Evolutionary conservation across 148 eudicot genomes (phyloP).

Genomic region (Euryodendron excelsum): DNA sequence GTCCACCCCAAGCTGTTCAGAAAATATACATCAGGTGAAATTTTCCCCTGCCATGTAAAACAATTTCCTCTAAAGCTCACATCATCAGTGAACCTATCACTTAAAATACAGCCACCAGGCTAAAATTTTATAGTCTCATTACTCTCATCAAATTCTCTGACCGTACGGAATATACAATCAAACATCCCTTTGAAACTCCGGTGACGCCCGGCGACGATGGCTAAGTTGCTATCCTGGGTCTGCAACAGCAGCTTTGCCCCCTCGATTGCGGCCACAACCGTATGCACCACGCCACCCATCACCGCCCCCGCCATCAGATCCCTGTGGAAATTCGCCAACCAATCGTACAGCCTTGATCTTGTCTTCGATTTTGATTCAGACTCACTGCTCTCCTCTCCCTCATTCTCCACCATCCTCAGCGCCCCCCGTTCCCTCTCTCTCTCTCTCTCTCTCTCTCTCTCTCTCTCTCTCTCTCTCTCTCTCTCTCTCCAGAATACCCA

Average conservation of each 20-base stretch:
- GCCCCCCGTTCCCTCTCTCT: constrained; percentile 12
- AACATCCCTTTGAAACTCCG: constrained; percentile 85
- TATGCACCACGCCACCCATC: constrained; percentile 91
- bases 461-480: too few relatives aligned
- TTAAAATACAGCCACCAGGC: too few relatives aligned
- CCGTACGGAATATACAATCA: constrained; percentile 66
- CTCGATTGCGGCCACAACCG: constrained; percentile 95
- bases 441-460: constrained; percentile 13
- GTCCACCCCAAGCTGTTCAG: too few relatives aligned
- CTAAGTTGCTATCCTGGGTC: constrained; percentile 88
- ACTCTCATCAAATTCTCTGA: too few relatives aligned
- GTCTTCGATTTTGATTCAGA: background rate
- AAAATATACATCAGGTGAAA: too few relatives aligned
- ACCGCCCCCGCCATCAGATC: constrained; percentile 91
- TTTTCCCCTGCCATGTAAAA: too few relatives aligned
- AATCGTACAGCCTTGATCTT: constrained; percentile 19
- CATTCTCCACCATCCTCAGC: constrained; percentile 19
- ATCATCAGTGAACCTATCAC: too few relatives aligned
- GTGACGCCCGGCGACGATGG: constrained; percentile 63
- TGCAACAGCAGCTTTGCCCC: constrained; percentile 84
- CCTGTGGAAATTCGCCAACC: constrained; percentile 55
- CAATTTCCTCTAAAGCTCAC: too few relatives aligned
- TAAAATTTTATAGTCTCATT: too few relatives aligned
- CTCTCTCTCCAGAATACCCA: too few relatives aligned
- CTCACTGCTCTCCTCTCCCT: constrained; percentile 15